Percentiles rank a stretch among this genome's conserved stretches.
These are phyloP conservation scores for Colletotrichum endophyticum DNA, from an alignment of 2,329 filamentous ascomycete species.

Conservation along the genomic window DNA sequence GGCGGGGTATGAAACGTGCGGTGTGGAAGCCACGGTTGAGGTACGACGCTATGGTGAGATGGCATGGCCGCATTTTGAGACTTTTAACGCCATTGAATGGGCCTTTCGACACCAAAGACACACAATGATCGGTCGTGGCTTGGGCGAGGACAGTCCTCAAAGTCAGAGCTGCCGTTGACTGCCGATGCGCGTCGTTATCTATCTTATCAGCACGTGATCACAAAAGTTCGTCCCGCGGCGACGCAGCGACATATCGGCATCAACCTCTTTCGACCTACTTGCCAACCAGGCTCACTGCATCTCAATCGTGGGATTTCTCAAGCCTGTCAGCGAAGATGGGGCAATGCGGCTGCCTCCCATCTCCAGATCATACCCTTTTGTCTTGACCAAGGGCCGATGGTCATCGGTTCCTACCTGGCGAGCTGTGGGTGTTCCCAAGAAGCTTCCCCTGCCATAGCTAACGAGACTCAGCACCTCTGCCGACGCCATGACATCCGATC, in stretches of 20 bases:
- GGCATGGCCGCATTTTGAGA: slow-evolving; percentile 13
- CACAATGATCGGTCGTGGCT: neutral
- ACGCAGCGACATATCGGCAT: neutral
- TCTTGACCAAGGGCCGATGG: slow-evolving; percentile 14
- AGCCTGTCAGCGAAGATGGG: slow-evolving; percentile 15
- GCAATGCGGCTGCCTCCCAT: slow-evolving; percentile 19
- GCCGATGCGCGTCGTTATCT: neutral
- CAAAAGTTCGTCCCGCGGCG: neutral
- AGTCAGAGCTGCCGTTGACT: neutral
- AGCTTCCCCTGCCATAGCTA: neutral
- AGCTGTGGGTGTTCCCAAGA: neutral
- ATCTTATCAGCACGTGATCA: slow-evolving; percentile 18
- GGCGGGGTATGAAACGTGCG: neutral
- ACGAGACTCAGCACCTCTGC: neutral
- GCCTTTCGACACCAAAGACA: neutral
- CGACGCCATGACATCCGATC: neutral
- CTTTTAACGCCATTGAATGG: slow-evolving; percentile 1
- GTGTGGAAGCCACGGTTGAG: slow-evolving; percentile 16
- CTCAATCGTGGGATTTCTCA: neutral
- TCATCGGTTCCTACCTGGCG: neutral
- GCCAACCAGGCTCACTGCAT: neutral
- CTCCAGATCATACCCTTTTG: slow-evolving; percentile 3
- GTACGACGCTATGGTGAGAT: slow-evolving; percentile 7
- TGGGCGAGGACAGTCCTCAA: neutral
- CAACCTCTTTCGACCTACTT: neutral